Evolutionary conservation across 257 asterid species (phyloP), one percentile per base, ranked within the genome.

Genomic region (Penstemon barbatus): DNA sequence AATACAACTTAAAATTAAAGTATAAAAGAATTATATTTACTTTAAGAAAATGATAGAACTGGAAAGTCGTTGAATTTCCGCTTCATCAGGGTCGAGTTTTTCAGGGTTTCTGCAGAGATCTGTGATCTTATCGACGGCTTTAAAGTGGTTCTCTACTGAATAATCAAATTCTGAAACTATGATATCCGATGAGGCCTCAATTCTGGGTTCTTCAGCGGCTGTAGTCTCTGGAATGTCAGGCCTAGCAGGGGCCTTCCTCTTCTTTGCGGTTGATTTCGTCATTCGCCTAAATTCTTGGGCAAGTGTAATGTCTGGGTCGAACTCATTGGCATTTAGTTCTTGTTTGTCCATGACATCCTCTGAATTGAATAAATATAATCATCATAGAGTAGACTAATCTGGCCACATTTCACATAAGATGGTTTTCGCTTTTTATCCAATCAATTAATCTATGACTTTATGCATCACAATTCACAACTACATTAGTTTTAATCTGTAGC

Each of bases 141-240:
- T 79, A 62, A 90, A 82, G 91, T 90, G 95, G 80, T 89, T 87
- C 69, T 89, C 87, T 1, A 84, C 82, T n/a, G 97, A 87, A 69
- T 79, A 75, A 70, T 89, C 90, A 46, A 89, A 86, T 70, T 82
- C 75, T 8, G 95, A 87, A 46, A 84, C 85, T 39, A 58, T 18
- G 10, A 80, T 74, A 54, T 67, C 77, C 10, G 72, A 80, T 7
- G 79, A 57, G 62, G 73, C 50, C 10, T 76, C 58, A 36, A 44
- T 58, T 36, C 60, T 9, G 71, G 38, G 48, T 18, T 41, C 36
- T 41, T 72, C 65, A 48, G 33, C 75, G 59, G 48, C 56, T n/a
- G 62, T 69, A 15, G 77, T 50, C 13, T 53, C 65, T 19, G 60
- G 43, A 42, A 53, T 57, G 10, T 54, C 42, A 8, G 72, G 44